Evolutionary conservation across 768 basidiomycete genomes (phyloP).

Genomic region (Serendipita sp.): DNA sequence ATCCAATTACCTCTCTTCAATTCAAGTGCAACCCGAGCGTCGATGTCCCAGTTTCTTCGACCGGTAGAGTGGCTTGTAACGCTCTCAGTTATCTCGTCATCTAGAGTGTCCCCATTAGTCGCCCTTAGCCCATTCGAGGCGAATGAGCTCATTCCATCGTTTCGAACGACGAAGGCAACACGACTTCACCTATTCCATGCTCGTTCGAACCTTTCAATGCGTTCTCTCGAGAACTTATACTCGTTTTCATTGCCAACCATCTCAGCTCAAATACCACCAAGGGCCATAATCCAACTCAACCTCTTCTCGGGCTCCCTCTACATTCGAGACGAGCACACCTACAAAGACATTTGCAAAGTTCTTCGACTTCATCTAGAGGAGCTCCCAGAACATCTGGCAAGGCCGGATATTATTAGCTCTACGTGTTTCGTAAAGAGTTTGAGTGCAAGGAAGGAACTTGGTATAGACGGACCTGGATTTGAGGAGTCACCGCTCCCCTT

Average conservation of each 20-base stretch:
- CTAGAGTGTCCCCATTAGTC: slow-evolving; percentile 19
- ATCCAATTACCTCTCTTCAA: neutral
- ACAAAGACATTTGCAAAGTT: slow-evolving; percentile 23
- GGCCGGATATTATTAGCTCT: neutral
- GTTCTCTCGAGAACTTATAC: slow-evolving; percentile 24
- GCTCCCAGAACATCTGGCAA: neutral
- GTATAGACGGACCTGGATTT: neutral
- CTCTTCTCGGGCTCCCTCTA: slow-evolving; percentile 34
- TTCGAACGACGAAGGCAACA: slow-evolving; percentile 21
- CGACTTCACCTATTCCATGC: slow-evolving; percentile 31
- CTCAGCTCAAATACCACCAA: neutral
- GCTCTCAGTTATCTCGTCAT: slow-evolving; percentile 2
- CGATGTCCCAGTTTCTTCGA: slow-evolving; percentile 22
- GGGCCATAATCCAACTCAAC: slow-evolving; percentile 20
- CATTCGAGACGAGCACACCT: slow-evolving; percentile 21
- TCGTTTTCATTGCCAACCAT: slow-evolving; percentile 20
- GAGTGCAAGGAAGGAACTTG: neutral
- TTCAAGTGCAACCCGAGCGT: no score
- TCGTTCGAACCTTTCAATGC: slow-evolving; percentile 21
- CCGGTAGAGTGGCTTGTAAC: slow-evolving; percentile 31
- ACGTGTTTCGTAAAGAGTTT: neutral
- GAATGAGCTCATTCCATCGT: slow-evolving; percentile 24
- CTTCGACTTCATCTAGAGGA: slow-evolving; percentile 21
- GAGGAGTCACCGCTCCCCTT: neutral
- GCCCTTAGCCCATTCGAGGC: slow-evolving; percentile 29